Conservation (phyloP, 495 filamentous ascomycete species). For the Hypoxylon crocopeplum region DNA sequence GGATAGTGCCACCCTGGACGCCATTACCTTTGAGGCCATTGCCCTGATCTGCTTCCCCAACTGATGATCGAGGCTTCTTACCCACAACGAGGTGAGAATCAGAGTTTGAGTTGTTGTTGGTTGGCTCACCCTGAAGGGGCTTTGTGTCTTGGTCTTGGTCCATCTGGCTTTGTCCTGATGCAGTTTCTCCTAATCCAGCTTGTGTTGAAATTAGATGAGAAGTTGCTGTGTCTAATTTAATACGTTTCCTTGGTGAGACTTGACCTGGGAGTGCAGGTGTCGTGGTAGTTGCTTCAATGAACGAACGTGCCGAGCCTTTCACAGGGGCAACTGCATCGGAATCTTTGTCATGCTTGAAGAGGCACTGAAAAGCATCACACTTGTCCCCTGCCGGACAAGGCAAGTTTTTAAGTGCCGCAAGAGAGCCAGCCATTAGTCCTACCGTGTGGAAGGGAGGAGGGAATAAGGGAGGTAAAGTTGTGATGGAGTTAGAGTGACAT, state of each 20-base stretch:
- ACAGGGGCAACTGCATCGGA: not conserved
- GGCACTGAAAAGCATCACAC: slow-evolving; percentile 50
- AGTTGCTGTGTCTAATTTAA: slow-evolving; percentile 33
- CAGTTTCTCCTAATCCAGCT: not conserved
- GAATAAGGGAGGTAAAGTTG: too few relatives aligned
- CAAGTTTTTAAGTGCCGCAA: slow-evolving; percentile 69
- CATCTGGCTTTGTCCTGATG: too few relatives aligned
- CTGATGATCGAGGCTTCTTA: slow-evolving; percentile 4
- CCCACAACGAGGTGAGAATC: not conserved
- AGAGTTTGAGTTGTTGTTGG: not conserved
- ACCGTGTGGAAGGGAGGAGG: too few relatives aligned
- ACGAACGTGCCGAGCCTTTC: slow-evolving; percentile 9
- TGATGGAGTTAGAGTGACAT: too few relatives aligned
- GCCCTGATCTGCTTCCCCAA: not conserved
- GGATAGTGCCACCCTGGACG: not conserved
- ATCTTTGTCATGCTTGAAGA: slow-evolving; percentile 50
- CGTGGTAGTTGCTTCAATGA: slow-evolving; percentile 14
- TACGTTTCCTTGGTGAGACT: slow-evolving; percentile 28
- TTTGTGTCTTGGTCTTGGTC: not conserved
- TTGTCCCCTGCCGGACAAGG: slow-evolving; percentile 66
- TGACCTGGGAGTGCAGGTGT: slow-evolving; percentile 11
- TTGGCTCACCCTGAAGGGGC: not conserved
- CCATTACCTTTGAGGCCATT: not conserved
- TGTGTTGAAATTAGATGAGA: slow-evolving; percentile 1
- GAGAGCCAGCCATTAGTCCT: slow-evolving; percentile 73